Evolutionary conservation across 2,329 filamentous ascomycete genomes (phyloP), one percentile per base, ranked within the genome.

Genomic region (Sphaerulina vaccinii): DNA sequence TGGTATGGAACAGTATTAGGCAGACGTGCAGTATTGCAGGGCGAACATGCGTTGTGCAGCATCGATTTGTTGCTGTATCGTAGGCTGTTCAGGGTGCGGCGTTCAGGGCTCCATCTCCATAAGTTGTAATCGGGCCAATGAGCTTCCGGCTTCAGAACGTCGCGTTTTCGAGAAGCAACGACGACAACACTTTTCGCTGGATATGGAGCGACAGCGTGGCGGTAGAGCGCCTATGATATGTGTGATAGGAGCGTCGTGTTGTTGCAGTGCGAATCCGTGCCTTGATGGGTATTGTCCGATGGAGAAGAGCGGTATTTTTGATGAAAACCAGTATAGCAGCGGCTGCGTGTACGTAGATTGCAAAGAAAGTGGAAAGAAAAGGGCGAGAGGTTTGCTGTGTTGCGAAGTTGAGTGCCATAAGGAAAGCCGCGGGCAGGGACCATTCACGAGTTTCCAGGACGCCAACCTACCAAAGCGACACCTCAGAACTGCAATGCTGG

Each of bases 311-410:
- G 51, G 39, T 46, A 23, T 15, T 40, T 19, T 15, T 21, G 52
- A 55, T 55, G 52, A 23, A 49, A 43, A 19, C 7, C 42, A 15
- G 48, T 9, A 44, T 37, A 33, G 36, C 48, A 40, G 27, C 18
- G 7, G 32, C 22, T 24, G 19, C 35, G 27, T 29, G 11, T n/a
- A 39, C 16, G 35, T 23, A 29, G 44, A 38, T 29, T 23, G 47
- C 27, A 49, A n/a, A 40, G 51, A 54, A 48, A 53, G 49, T 29
- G 44, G 38, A 47, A 42, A 40, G 40, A 43, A 50, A 55, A 51
- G 40, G 40, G 50, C 41, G 49, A 47, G 37, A 42, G 56, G 37
- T 23, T 24, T 38, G 27, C 40, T 40, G 49, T 47, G 40, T 21
- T 32, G 22, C 24, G 33, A 18, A 32, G 23, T 27, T 19, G 13